Evolutionary conservation across 495 filamentous ascomycete species (phyloP).

Genomic region (Hypomontagnella submonticulosa): DNA sequence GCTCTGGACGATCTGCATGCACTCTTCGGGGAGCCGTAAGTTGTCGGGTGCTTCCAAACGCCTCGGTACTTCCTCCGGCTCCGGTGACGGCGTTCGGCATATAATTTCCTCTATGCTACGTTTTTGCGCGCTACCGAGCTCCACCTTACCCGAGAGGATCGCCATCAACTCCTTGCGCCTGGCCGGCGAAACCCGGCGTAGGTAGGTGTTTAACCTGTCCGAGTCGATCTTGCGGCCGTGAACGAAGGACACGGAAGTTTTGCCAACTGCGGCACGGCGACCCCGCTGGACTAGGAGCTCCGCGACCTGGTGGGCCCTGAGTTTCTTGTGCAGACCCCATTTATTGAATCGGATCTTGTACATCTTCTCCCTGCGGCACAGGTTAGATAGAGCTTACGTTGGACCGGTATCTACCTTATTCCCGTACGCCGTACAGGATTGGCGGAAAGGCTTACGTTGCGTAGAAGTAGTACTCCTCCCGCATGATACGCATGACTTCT

Average conservation of each 20-base stretch:
- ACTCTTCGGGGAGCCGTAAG: conserved; percentile 41
- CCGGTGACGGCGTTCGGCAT: conserved; percentile 40
- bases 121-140: conserved; percentile 8
- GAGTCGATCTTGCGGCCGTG: conserved; percentile 57
- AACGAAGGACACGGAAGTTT: conserved; percentile 58
- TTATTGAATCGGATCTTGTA: conserved; percentile 43
- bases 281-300: conserved; percentile 38
- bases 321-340: conserved; percentile 43
- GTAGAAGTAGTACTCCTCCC: conserved; percentile 41
- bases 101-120: conserved; percentile 37
- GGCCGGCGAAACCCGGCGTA: conserved; percentile 31
- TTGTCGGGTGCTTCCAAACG: conserved; percentile 35
- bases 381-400: conserved; percentile 14
- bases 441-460: conserved; percentile 37
- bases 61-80: conserved; percentile 22
- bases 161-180: conserved; percentile 27
- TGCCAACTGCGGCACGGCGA: conserved; percentile 35
- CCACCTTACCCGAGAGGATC: conserved; percentile 16
- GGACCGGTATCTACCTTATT: not conserved
- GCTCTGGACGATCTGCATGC: conserved; percentile 38
- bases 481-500: conserved; percentile 44
- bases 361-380: conserved; percentile 34
- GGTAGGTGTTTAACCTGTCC: conserved; percentile 46
- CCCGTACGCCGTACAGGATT: too few relatives aligned
- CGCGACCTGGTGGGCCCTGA: conserved; percentile 35